Conservation (phyloP, 2,329 filamentous ascomycete genomes). For the Pseudonectria foliicola region DNA sequence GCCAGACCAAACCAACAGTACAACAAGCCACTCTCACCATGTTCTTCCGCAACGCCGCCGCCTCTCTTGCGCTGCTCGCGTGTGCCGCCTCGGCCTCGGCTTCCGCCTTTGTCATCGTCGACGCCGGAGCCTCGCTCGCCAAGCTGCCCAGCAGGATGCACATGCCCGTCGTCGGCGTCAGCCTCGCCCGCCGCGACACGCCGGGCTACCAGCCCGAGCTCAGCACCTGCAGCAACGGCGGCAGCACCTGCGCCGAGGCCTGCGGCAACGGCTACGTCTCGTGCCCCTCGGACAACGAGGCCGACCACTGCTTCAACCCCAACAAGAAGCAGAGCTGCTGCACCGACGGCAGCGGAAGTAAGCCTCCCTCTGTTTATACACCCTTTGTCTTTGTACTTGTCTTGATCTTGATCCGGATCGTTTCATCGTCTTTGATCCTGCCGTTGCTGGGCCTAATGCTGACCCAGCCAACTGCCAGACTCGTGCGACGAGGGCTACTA, state of each 20-base stretch:
- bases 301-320: conserved; percentile 53
- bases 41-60: conserved; percentile 28
- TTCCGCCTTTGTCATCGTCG: conserved; percentile 20
- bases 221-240: conserved; percentile 37
- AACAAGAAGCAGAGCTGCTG: conserved; percentile 48
- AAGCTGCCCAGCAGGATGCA: conserved; percentile 25
- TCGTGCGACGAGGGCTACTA: conserved; percentile 56
- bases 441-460: no score
- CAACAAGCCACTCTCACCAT: conserved; percentile 14
- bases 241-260: conserved; percentile 46
- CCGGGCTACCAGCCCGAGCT: conserved; percentile 43
- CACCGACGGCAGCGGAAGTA: conserved; percentile 49
- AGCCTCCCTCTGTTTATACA: conserved; percentile 20
- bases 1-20: conserved; percentile 10
- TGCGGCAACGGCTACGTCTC: conserved; percentile 44
- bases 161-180: conserved; percentile 30
- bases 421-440: neutral
- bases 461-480: conserved; percentile 37
- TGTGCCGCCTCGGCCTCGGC: conserved; percentile 26
- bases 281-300: conserved; percentile 41
- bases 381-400: no score
- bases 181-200: conserved; percentile 37
- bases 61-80: conserved; percentile 29
- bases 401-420: neutral
- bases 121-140: conserved; percentile 26